Evolutionary conservation across 1,284 basidiomycete genomes (phyloP).

Genomic region (Baeospora myosura): DNA sequence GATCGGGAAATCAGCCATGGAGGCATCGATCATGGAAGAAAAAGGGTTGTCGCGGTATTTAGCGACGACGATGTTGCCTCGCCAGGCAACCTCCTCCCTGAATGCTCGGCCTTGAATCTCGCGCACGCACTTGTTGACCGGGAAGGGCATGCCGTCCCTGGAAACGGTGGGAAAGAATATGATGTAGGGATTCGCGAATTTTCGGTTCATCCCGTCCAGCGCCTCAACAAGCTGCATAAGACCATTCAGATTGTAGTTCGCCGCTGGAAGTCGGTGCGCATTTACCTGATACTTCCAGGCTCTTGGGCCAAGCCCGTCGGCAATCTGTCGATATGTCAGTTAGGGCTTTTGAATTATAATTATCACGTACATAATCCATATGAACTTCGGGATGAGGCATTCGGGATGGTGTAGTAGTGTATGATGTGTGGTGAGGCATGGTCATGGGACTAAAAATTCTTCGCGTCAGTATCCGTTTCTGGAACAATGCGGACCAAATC

Average conservation of each 20-base stretch:
- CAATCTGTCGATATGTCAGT: constrained; percentile 33
- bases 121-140: constrained; percentile 63
- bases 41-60: constrained; percentile 68
- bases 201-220: constrained; percentile 70
- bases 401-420: constrained; percentile 36
- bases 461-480: neutral
- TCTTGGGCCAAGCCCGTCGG: constrained; percentile 56
- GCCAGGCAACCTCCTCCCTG: constrained; percentile 60
- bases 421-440: constrained; percentile 36
- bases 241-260: constrained; percentile 1
- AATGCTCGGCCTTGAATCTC: constrained; percentile 62
- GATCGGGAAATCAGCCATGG: constrained; percentile 75
- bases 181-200: constrained; percentile 69
- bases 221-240: constrained; percentile 55
- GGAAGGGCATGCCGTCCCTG: constrained; percentile 72
- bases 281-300: constrained; percentile 68
- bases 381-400: constrained; percentile 75
- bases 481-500: too few species aligned
- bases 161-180: constrained; percentile 70
- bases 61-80: constrained; percentile 68
- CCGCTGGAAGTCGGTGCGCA: constrained; percentile 7
- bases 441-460: constrained; percentile 41
- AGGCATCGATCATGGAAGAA: constrained; percentile 59
- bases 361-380: constrained; percentile 61
- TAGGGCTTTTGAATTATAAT: constrained; percentile 7